Evolutionary conservation across 1,139 yeast genomes (phyloP).

Genomic region (Groenewaldozyma auringiensis): DNA sequence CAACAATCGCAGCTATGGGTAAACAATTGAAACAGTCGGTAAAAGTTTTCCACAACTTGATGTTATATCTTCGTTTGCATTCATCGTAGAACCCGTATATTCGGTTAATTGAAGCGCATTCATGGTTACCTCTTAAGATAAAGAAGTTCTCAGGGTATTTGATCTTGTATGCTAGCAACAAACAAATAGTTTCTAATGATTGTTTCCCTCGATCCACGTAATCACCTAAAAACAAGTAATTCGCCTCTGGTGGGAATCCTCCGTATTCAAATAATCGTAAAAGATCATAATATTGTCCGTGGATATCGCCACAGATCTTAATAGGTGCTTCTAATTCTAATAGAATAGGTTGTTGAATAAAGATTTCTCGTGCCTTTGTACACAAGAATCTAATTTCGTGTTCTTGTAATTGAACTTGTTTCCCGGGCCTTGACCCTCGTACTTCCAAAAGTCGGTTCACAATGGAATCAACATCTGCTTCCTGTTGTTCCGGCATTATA

Average conservation of each 20-base stretch:
- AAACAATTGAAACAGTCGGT: slow-evolving; percentile 97
- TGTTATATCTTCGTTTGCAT: slow-evolving; percentile 86
- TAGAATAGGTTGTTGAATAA: slow-evolving; percentile 93
- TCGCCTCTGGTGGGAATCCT: slow-evolving; percentile 91
- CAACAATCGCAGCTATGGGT: slow-evolving; percentile 97
- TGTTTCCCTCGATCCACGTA: slow-evolving; percentile 98
- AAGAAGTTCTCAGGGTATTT: slow-evolving; percentile 97
- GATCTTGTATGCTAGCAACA: slow-evolving; percentile 87
- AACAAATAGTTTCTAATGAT: slow-evolving; percentile 87
- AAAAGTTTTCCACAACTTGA: slow-evolving; percentile 95
- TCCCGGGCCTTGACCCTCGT: slow-evolving; percentile 97
- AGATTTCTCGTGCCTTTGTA: slow-evolving; percentile 95
- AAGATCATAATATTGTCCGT: slow-evolving; percentile 94
- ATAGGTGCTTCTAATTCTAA: slow-evolving; percentile 96
- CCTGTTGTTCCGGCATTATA: slow-evolving; percentile 52
- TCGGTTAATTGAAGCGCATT: slow-evolving; percentile 94
- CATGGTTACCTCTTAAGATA: slow-evolving; percentile 92
- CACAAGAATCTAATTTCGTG: slow-evolving; percentile 92
- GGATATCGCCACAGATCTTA: slow-evolving; percentile 89
- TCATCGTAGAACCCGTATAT: slow-evolving; percentile 97
- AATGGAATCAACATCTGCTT: slow-evolving; percentile 94
- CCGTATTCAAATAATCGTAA: slow-evolving; percentile 94
- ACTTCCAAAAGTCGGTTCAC: slow-evolving; percentile 95
- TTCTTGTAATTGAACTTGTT: slow-evolving; percentile 88
- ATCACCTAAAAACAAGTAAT: slow-evolving; percentile 90